Conservation (phyloP, 1,284 basidiomycete genomes). For the Trichosporon sp. region DNA sequence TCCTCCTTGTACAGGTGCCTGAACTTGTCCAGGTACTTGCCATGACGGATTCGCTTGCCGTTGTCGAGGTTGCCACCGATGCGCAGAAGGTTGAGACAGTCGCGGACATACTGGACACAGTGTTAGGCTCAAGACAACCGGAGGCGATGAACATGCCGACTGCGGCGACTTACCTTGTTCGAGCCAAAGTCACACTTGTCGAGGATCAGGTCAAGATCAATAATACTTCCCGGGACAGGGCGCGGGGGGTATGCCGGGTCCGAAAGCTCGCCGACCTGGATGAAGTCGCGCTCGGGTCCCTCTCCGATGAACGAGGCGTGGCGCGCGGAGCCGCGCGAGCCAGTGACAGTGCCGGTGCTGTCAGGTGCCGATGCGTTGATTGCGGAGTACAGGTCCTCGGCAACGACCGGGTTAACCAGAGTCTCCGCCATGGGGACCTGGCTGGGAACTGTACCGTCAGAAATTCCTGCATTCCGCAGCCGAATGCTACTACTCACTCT, state of each 20-base stretch:
- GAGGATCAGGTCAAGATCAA: constrained; percentile 84
- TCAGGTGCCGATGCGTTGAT: neutral
- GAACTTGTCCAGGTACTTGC: constrained; percentile 64
- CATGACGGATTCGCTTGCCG: constrained; percentile 63
- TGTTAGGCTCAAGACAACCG: constrained; percentile 19
- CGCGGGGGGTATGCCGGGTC: constrained; percentile 66
- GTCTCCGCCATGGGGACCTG: constrained; percentile 65
- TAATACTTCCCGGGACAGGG: constrained; percentile 74
- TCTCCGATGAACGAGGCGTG: constrained; percentile 61
- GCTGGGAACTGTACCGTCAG: constrained; percentile 66
- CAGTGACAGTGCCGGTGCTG: neutral
- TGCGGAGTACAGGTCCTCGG: constrained; percentile 57
- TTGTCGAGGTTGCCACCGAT: constrained; percentile 69
- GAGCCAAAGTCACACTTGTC: constrained; percentile 83
- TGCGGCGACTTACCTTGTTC: constrained; percentile 64
- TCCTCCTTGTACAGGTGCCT: constrained; percentile 63
- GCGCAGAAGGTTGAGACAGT: constrained; percentile 72
- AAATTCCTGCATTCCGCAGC: constrained; percentile 6
- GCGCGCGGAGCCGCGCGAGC: constrained; percentile 25
- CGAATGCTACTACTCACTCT: constrained; percentile 62
- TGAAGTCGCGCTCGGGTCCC: constrained; percentile 74
- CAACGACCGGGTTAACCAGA: constrained; percentile 69
- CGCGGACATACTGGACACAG: constrained; percentile 66
- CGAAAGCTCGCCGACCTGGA: constrained; percentile 62
- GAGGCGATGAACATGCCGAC: neutral